These are phyloP conservation scores for Didymosphaeria variabile DNA, from an alignment of 2,329 filamentous ascomycete species.

Conservation along the genomic window DNA sequence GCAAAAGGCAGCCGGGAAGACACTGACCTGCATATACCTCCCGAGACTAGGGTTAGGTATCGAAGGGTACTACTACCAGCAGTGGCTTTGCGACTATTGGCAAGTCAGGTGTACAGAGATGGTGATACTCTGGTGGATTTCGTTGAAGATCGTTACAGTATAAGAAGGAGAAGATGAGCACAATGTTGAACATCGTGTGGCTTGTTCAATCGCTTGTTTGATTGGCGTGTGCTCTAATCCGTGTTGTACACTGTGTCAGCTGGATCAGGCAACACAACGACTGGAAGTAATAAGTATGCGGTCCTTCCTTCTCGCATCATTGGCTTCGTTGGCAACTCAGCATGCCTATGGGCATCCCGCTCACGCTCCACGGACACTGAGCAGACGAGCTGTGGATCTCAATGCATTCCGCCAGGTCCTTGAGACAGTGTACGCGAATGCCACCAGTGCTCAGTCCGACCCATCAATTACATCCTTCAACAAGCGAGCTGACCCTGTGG, in stretches of 20 bases:
- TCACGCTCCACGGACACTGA: conserved; percentile 23
- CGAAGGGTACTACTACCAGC: conserved; percentile 3
- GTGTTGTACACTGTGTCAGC: not conserved
- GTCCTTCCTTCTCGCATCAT: conserved; percentile 40
- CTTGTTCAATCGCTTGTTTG: not conserved
- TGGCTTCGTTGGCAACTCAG: conserved; percentile 37
- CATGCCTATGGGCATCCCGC: conserved; percentile 36
- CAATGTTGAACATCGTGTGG: not conserved
- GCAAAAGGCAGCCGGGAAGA: conserved; percentile 15
- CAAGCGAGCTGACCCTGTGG: conserved; percentile 37
- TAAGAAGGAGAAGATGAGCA: conserved; percentile 1
- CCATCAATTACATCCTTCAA: conserved; percentile 28
- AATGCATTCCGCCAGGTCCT: conserved; percentile 43
- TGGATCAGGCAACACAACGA: not conserved
- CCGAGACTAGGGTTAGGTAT: conserved; percentile 1
- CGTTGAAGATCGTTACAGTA: not conserved
- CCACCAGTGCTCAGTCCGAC: conserved; percentile 29
- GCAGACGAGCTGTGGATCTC: conserved; percentile 38
- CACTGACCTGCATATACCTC: conserved; percentile 1
- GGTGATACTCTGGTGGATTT: not conserved
- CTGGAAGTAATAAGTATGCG: conserved; percentile 32
- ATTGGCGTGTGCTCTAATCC: not conserved
- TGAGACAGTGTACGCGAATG: conserved; percentile 31
- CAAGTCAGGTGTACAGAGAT: not conserved
- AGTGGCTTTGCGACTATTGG: conserved; percentile 5